These are phyloP conservation scores for Margaritispora aquatica DNA, from an alignment of 495 filamentous ascomycete genomes.

Conservation along the genomic window DNA sequence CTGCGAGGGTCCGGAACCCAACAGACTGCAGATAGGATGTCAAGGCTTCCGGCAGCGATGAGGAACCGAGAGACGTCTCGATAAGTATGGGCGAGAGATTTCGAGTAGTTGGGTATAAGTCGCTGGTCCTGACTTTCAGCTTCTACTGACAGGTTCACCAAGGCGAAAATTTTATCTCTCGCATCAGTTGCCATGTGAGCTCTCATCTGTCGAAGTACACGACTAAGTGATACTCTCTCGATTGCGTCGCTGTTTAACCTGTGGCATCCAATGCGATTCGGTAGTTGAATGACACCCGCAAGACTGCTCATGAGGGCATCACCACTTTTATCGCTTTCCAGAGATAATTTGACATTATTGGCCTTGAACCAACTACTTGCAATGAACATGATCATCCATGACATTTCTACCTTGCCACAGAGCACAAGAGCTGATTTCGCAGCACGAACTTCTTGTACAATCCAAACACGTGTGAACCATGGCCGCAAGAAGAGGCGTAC, in stretches of 20 bases:
- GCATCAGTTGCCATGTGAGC: background rate
- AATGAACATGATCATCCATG: background rate
- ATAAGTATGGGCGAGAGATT: background rate
- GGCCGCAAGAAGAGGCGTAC: background rate
- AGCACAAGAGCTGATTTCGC: conserved; percentile 14
- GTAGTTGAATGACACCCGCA: background rate
- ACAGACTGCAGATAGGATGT: background rate
- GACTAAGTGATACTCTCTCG: background rate
- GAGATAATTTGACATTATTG: background rate
- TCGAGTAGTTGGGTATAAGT: background rate
- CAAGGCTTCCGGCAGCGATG: background rate
- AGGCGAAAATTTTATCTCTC: background rate
- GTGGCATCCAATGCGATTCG: background rate
- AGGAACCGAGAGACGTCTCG: background rate
- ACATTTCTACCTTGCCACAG: background rate
- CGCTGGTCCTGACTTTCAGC: background rate
- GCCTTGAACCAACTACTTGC: background rate
- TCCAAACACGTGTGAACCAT: conserved; percentile 22
- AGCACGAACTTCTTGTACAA: conserved; percentile 22
- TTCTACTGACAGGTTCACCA: background rate
- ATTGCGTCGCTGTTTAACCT: background rate
- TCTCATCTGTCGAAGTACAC: background rate
- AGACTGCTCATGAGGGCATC: background rate
- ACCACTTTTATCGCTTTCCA: background rate
- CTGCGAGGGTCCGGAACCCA: background rate